These are phyloP conservation scores for Mucor irregularis DNA, from an alignment of 371 early-diverging fungal genomes.

Conservation along the genomic window DNA sequence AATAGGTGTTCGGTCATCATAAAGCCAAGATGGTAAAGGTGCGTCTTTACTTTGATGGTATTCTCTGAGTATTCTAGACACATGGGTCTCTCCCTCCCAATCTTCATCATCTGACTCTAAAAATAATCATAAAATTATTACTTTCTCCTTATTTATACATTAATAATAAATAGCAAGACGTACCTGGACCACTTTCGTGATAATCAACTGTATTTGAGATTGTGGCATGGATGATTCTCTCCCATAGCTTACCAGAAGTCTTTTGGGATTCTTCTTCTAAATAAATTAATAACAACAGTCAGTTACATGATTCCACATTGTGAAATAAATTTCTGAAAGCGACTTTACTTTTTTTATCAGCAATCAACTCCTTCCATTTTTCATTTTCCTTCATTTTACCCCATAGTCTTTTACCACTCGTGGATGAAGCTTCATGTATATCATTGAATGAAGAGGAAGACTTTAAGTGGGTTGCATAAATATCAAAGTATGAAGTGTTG, in stretches of 20 bases:
- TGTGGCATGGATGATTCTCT: constrained; percentile 53
- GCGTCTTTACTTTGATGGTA: constrained; percentile 40
- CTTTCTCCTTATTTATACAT: background rate
- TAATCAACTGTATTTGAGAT: constrained; percentile 28
- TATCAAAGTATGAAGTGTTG: constrained; percentile 27
- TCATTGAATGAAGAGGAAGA: constrained; percentile 7
- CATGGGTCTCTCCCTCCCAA: constrained; percentile 60
- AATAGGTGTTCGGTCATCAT: constrained; percentile 22
- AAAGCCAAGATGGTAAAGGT: constrained; percentile 30
- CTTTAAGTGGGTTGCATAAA: constrained; percentile 36
- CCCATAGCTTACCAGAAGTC: constrained; percentile 48
- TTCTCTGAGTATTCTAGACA: constrained; percentile 51
- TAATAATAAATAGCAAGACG: no score
- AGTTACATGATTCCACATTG: no score
- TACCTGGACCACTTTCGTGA: constrained; percentile 8
- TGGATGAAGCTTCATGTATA: background rate
- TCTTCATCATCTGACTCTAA: constrained; percentile 62
- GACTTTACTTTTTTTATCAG: no score
- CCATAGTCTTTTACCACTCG: constrained; percentile 36
- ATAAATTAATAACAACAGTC: no score
- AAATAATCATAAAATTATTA: background rate
- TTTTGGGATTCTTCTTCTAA: constrained; percentile 29
- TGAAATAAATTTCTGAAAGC: no score
- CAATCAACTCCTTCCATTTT: constrained; percentile 52
- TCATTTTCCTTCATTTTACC: constrained; percentile 47